phyloP scores from a whole-genome alignment of 2,329 filamentous ascomycete species.

The Neospermospora avenae region DNA sequence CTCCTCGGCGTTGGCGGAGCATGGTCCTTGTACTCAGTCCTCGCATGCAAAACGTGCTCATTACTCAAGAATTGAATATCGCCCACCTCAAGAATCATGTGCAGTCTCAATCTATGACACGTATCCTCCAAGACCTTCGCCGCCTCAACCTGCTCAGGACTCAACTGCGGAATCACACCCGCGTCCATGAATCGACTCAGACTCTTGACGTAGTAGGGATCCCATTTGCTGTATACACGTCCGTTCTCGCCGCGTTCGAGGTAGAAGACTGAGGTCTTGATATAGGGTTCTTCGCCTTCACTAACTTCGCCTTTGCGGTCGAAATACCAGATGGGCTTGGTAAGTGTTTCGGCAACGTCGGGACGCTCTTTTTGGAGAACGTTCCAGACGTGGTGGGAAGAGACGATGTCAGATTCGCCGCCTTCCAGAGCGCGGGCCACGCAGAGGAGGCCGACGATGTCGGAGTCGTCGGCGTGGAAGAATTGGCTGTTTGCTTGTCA shows the following conservation, averaged over 20 bases:
- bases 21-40: conserved; percentile 75
- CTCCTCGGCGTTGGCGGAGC: conserved; percentile 66
- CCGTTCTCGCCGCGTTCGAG: conserved; percentile 65
- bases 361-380: conserved; percentile 70
- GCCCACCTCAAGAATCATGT: conserved; percentile 83
- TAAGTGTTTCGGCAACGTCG: conserved; percentile 72
- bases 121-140: conserved; percentile 68
- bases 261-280: conserved; percentile 70
- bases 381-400: conserved; percentile 79
- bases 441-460: conserved; percentile 81
- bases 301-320: conserved; percentile 85
- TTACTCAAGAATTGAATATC: conserved; percentile 88
- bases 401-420: conserved; percentile 79
- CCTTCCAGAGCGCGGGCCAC: conserved; percentile 74
- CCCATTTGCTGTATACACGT: conserved; percentile 80
- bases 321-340: conserved; percentile 84
- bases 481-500: conserved; percentile 51
- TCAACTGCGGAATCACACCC: conserved; percentile 69
- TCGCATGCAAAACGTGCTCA: conserved; percentile 73
- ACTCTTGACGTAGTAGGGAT: conserved; percentile 82
- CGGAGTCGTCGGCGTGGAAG: conserved; percentile 81
- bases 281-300: conserved; percentile 70
- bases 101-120: conserved; percentile 61
- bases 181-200: conserved; percentile 69
- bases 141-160: conserved; percentile 65